Evolutionary conservation across 2,329 filamentous ascomycete genomes (phyloP), one percentile per base, ranked within the genome.

Genomic region (Beauveria varroae): DNA sequence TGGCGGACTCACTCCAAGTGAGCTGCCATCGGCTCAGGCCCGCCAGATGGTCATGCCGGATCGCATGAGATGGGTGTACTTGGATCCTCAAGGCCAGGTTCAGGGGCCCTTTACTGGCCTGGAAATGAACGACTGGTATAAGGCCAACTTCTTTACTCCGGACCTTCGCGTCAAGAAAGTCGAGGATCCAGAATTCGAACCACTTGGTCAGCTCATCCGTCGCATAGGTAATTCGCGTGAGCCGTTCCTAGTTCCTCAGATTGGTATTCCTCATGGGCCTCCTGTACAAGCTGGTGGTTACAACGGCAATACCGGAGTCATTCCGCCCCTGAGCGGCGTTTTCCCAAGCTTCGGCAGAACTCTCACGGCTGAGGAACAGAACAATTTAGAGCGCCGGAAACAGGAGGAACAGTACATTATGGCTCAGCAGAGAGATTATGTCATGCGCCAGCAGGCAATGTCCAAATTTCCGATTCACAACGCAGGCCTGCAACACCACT

Each of bases 121-220:
- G 55, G 95, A 99, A 75, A 99, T 99, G 95, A 96, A 99, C 67
- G 96, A 99, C 69, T 99, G 95, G 95, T 99, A 98, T 77, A 98
- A 98, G 73, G 93, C 93, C 43, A 93, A 93, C 51, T 99, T 98
- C 77, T 99, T 99, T 75, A 96, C 91, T 0, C 88, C 93, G 0
- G 93, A 99, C 68, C 81, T 99, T 22, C 86, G 96, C 49, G 95
- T 99, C 37, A 97, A 96, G 78, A 96, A 96, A 72, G 81, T 93
- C 5, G 95, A 99, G 72, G 95, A 99, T 69, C 80, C 82, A 0
- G 93, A 99, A 55, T 99, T 97, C 68, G 95, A 99, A 73, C 95
- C 93, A 14, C 79, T 99, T 10, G 95, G 93, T 3, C 93, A 98
- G 74, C 84, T 99, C 26, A 97, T 99, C 65, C 83, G 95, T 49